Evolutionary conservation across 2,329 filamentous ascomycete genomes (phyloP).

Genomic region (Fusarium liriodendri): DNA sequence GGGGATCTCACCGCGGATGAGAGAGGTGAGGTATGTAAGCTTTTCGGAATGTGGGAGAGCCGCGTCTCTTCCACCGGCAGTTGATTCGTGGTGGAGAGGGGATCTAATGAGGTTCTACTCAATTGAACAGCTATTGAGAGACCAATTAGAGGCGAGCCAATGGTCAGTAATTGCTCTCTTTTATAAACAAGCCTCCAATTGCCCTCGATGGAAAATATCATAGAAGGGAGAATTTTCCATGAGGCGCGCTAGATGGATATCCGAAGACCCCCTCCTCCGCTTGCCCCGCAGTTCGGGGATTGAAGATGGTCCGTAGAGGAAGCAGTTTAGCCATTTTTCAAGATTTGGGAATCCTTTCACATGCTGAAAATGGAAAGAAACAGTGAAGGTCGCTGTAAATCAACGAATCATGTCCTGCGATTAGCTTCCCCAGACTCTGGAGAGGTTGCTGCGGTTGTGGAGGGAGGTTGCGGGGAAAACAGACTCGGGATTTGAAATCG

Average conservation of each 20-base stretch:
- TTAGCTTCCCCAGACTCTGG: conserved; percentile 4
- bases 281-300: conserved; percentile 24
- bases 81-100: neutral
- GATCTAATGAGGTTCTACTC: neutral
- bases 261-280: neutral
- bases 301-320: conserved; percentile 8
- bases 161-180: neutral
- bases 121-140: neutral
- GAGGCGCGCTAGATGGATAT: conserved; percentile 1
- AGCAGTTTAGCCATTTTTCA: neutral
- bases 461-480: conserved; percentile 10
- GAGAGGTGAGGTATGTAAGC: neutral
- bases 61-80: neutral
- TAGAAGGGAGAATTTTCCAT: neutral
- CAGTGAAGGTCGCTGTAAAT: neutral
- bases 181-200: neutral
- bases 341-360: neutral
- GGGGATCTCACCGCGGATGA: neutral
- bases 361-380: neutral
- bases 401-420: conserved; percentile 11
- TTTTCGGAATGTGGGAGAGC: neutral
- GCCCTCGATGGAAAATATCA: neutral
- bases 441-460: neutral
- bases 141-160: neutral
- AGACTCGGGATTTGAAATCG: conserved; percentile 30